Evolutionary conservation across 352 stramenopile species (phyloP).

Genomic region (Phytopythium cucurbitacearum): DNA sequence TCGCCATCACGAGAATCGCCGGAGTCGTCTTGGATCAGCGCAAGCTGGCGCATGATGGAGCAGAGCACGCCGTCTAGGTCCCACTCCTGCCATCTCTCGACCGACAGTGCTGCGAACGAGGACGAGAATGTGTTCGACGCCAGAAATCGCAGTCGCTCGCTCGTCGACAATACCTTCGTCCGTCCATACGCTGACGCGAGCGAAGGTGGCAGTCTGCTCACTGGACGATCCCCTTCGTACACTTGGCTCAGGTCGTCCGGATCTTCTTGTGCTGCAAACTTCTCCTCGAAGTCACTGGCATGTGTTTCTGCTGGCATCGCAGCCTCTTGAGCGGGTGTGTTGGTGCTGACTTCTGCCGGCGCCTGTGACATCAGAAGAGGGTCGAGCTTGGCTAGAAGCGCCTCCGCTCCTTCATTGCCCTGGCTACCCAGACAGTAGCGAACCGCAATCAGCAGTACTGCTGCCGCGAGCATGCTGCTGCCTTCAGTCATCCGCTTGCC

Average conservation of each 20-base stretch:
- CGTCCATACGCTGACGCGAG: neutral
- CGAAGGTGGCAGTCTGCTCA: neutral
- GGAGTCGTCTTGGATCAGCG: slow-evolving; percentile 7
- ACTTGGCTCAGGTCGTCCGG: slow-evolving; percentile 57
- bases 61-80: slow-evolving; percentile 29
- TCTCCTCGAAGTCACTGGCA: slow-evolving; percentile 19
- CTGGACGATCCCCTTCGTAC: slow-evolving; percentile 31
- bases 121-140: slow-evolving; percentile 40
- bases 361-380: neutral
- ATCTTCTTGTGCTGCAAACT: slow-evolving; percentile 47
- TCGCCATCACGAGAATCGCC: neutral
- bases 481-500: slow-evolving; percentile 21
- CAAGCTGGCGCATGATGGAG: slow-evolving; percentile 22
- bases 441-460: slow-evolving; percentile 40
- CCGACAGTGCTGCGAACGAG: slow-evolving; percentile 36
- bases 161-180: neutral
- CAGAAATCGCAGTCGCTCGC: slow-evolving; percentile 32
- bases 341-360: too few relatives aligned
- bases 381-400: slow-evolving; percentile 19
- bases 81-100: slow-evolving; percentile 49
- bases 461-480: slow-evolving; percentile 33
- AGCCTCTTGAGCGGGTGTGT: too few relatives aligned
- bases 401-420: slow-evolving; percentile 10
- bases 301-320: neutral
- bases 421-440: slow-evolving; percentile 22